A percentile compares a stretch with the other conserved stretches of the same genome.
phyloP scores from a whole-genome alignment of 2,329 filamentous ascomycete species.

The Bipolaris zeicola region DNA sequence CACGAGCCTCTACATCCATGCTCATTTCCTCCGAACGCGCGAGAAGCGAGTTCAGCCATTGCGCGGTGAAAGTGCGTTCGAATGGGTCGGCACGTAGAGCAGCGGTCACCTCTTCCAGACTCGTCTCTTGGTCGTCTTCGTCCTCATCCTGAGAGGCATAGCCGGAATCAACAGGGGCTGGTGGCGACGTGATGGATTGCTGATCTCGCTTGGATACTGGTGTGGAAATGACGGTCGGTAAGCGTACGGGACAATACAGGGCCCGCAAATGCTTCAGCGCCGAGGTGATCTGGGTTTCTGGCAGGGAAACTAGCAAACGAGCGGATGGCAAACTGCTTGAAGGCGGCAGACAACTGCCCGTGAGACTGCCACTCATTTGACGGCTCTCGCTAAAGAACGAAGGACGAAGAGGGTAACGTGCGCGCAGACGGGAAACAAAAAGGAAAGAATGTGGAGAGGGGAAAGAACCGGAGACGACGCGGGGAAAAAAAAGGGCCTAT shows the following conservation, averaged over 20 bases:
- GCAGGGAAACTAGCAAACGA: constrained; percentile 26
- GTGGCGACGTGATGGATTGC: constrained; percentile 25
- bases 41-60: constrained; percentile 44
- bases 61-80: constrained; percentile 37
- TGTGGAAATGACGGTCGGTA: constrained; percentile 29
- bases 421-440: constrained; percentile 2
- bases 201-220: constrained; percentile 16
- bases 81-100: constrained; percentile 42
- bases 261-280: constrained; percentile 37
- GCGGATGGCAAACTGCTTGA: constrained; percentile 42
- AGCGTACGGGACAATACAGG: constrained; percentile 43
- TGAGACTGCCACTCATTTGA: constrained; percentile 35
- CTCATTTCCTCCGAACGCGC: constrained; percentile 36
- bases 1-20: constrained; percentile 30
- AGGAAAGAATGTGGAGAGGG: constrained; percentile 8
- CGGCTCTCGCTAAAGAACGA: constrained; percentile 4
- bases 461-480: constrained; percentile 23
- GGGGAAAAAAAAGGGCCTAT: constrained; percentile 24
- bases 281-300: constrained; percentile 29
- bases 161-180: constrained; percentile 40
- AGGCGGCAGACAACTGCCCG: constrained; percentile 38
- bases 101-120: constrained; percentile 31
- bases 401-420: constrained; percentile 4
- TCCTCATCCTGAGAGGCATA: constrained; percentile 44
- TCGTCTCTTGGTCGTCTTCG: constrained; percentile 28